Evolutionary conservation across 1,284 basidiomycete species (phyloP).

Genomic region (Trametes sp.): DNA sequence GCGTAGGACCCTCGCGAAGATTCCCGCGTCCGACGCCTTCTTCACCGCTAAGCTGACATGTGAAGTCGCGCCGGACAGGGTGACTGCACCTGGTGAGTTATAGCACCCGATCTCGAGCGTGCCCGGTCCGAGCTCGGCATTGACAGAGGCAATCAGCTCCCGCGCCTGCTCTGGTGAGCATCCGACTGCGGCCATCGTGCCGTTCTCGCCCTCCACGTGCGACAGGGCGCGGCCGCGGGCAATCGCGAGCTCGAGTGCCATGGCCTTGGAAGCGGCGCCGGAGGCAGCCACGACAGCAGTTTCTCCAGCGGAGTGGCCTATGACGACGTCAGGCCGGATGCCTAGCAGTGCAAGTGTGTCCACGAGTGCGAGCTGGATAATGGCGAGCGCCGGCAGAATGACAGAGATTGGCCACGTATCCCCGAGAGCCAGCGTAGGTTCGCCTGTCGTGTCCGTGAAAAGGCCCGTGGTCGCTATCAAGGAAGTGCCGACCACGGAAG

Average conservation of each 20-base stretch:
- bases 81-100: slow-evolving; percentile 46
- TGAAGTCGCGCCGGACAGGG: slow-evolving; percentile 43
- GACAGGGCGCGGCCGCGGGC: slow-evolving; percentile 46
- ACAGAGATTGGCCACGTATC: slow-evolving; percentile 44
- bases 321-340: slow-evolving; percentile 45
- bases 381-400: slow-evolving; percentile 48
- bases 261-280: slow-evolving; percentile 47
- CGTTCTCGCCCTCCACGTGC: slow-evolving; percentile 41
- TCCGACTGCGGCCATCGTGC: slow-evolving; percentile 52
- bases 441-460: slow-evolving; percentile 33
- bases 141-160: slow-evolving; percentile 33
- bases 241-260: slow-evolving; percentile 52
- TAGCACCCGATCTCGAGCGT: slow-evolving; percentile 48
- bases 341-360: slow-evolving; percentile 48
- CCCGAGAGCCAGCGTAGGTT: slow-evolving; percentile 30
- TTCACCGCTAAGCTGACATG: slow-evolving; percentile 41
- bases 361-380: slow-evolving; percentile 53
- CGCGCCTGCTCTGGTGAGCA: slow-evolving; percentile 41
- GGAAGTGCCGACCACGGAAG: slow-evolving; percentile 41
- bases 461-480: slow-evolving; percentile 43
- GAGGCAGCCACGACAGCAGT: slow-evolving; percentile 52
- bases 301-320: slow-evolving; percentile 54
- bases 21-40: slow-evolving; percentile 38
- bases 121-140: slow-evolving; percentile 15
- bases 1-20: slow-evolving; percentile 44